Conservation (phyloP, 1,139 yeast genomes). For the Geotrichum carabidarum region DNA sequence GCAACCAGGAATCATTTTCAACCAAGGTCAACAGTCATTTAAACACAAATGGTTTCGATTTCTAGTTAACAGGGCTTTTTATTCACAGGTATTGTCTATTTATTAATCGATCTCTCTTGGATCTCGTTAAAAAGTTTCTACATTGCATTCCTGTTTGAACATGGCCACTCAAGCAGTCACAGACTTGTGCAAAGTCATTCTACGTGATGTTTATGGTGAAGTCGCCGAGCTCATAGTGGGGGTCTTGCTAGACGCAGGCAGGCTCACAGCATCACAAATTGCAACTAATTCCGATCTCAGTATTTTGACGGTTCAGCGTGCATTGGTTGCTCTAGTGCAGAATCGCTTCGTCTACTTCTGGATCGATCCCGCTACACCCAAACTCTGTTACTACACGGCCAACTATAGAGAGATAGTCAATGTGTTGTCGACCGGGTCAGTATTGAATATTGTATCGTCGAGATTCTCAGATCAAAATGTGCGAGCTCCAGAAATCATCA, state of each 20-base stretch:
- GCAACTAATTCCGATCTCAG: conserved; percentile 32
- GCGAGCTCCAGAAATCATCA: conserved; percentile 60
- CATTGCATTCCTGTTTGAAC: conserved; percentile 3
- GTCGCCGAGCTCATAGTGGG: conserved; percentile 37
- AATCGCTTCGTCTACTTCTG: conserved; percentile 41
- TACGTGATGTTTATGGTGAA: conserved; percentile 38
- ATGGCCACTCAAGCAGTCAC: conserved; percentile 37
- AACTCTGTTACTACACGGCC: conserved; percentile 51
- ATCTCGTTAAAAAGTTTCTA: neutral
- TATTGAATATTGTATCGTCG: conserved; percentile 52
- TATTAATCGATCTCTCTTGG: neutral
- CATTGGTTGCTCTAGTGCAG: conserved; percentile 40
- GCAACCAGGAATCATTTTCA: neutral
- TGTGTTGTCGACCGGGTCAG: conserved; percentile 72
- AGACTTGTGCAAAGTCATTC: conserved; percentile 35
- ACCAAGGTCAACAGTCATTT: neutral
- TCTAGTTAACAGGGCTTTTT: conserved; percentile 3
- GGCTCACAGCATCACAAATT: conserved; percentile 35
- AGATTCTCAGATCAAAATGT: conserved; percentile 36
- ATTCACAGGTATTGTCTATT: neutral
- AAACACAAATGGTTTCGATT: conserved; percentile 7
- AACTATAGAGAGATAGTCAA: conserved; percentile 60
- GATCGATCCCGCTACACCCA: conserved; percentile 38
- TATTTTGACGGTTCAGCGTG: conserved; percentile 34
- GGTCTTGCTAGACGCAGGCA: conserved; percentile 36